Evolutionary conservation across 78 protist species (phyloP).

Genomic region (Ministeria vibrans): DNA sequence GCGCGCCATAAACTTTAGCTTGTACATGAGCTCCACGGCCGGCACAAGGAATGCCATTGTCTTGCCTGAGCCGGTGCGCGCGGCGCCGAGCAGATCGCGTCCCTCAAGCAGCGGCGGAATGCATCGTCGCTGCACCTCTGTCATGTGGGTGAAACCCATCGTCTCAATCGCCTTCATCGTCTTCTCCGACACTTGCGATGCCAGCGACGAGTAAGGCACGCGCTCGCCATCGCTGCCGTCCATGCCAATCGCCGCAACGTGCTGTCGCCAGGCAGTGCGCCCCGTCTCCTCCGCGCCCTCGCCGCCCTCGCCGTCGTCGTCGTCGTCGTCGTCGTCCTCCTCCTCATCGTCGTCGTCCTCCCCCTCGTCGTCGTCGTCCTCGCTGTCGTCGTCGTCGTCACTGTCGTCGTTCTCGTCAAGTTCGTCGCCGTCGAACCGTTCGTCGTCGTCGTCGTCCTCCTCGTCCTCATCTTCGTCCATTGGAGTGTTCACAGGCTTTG

Average conservation of each 20-base stretch:
- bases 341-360: background rate
- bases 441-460: background rate
- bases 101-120: conserved; percentile 86
- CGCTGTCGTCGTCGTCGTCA: background rate
- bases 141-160: conserved; percentile 77
- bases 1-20: conserved; percentile 58
- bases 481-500: background rate
- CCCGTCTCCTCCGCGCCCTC: background rate
- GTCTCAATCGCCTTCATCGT: conserved; percentile 29
- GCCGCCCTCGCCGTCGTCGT: background rate
- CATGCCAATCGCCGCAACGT: background rate
- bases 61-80: conserved; percentile 94
- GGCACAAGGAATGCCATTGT: conserved; percentile 96
- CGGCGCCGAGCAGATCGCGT: conserved; percentile 86
- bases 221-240: background rate
- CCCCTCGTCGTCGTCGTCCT: background rate
- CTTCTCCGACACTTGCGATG: background rate
- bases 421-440: background rate
- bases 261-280: background rate
- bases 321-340: background rate
- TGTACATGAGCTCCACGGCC: conserved; percentile 74
- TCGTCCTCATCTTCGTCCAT: background rate
- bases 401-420: background rate
- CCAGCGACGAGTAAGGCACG: background rate
- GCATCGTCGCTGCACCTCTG: conserved; percentile 81